Percentiles rank a stretch among this genome's conserved stretches.
Conservation (phyloP, 495 filamentous ascomycete species). For the Xylaria sp. region DNA sequence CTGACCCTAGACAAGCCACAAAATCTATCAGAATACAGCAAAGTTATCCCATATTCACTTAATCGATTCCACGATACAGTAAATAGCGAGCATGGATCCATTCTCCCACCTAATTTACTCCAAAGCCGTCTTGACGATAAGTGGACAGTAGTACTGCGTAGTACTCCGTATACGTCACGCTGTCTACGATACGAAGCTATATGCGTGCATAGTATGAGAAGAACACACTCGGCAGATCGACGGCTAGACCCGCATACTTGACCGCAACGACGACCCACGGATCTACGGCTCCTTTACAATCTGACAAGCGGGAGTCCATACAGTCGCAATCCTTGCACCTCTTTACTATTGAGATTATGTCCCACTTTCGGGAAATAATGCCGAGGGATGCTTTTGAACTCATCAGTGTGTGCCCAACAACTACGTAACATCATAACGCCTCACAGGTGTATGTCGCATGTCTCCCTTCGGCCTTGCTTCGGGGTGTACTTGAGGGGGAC, state of each 20-base stretch:
- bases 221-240: background rate
- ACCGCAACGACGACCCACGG: constrained; percentile 15
- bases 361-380: constrained; percentile 19
- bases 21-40: background rate
- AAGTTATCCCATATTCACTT: background rate
- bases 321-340: background rate
- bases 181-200: background rate
- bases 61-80: too few relatives aligned
- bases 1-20: background rate
- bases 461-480: constrained; percentile 9
- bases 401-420: background rate
- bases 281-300: constrained; percentile 11
- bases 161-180: too few relatives aligned
- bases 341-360: constrained; percentile 25
- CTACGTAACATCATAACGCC: constrained; percentile 22
- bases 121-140: background rate
- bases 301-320: background rate
- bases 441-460: background rate
- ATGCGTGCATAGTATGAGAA: background rate
- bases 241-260: background rate
- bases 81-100: background rate
- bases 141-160: background rate
- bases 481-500: background rate
- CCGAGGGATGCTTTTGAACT: background rate
- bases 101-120: background rate